Base-by-base conservation (phyloP, 805 yeast species). In the Cyberlindnera petersonii region DNA sequence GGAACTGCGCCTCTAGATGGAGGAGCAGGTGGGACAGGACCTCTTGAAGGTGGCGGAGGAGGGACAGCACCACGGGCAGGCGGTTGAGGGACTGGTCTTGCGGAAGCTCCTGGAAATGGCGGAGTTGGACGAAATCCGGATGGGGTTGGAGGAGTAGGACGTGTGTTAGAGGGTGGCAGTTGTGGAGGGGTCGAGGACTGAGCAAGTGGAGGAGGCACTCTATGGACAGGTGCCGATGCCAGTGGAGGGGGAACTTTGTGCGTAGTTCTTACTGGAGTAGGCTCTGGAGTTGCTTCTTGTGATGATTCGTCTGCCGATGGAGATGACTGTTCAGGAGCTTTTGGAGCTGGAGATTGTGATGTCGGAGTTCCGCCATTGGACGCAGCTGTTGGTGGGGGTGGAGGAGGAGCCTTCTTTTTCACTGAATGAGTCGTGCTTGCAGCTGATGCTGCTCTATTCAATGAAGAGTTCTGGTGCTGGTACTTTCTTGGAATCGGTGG, bases 401-500 rank as follows among this genome's bases (percentile, higher is more conserved):
- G 72, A 6, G 71, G 67, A 4, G 74, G 71, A 3, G 68, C 65
- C 43, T 66, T 59, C 33, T 62, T 53, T 35, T 53, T 59, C 9
- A 60, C 52, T 2, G 56, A 52, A 10, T 69, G 60, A 4, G 63
- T 55, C 9, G 63, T 43, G 24, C 34, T 34, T 14, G 64, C 49
- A 4, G 61, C 53, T 18, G 43, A 24, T 13, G 46, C 4, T 10
- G 40, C 28, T 31, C 42, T 29, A 73, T 68, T 9, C 9, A 30
- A 19, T 5, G 71, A 69, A 2, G 71, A 65, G 1, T 64, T 28
- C 43, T 51, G 23, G 39, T 37, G 39, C 43, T 74, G 79, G 39
- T 61, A 68, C 48, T 69, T 73, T 47, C 91, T 69, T 4, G 93
- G 94, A 36, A 86, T 66, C 13, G 95, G 95, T 5, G 94, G 94